A percentile compares a stretch with the other conserved stretches of the same genome.
Conservation (phyloP, 768 basidiomycete genomes). For the Boletus reticuloceps region DNA sequence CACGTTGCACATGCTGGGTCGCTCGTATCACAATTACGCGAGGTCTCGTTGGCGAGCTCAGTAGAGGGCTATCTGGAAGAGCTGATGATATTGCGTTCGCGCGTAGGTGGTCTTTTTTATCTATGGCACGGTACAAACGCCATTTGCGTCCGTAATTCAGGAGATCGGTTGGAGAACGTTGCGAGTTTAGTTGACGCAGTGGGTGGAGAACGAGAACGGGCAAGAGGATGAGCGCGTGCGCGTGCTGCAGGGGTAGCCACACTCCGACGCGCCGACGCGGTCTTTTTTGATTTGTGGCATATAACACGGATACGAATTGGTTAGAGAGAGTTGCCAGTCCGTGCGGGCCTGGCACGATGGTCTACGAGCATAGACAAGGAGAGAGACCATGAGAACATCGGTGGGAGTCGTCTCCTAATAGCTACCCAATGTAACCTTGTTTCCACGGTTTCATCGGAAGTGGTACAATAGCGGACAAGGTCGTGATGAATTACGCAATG, state of each 20-base stretch:
- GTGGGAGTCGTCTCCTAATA: too few relatives aligned
- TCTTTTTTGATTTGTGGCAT: conserved; percentile 15
- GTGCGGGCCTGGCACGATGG: neutral
- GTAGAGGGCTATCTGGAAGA: too few relatives aligned
- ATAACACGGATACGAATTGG: too few relatives aligned
- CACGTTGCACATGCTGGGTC: neutral
- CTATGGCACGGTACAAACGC: too few relatives aligned
- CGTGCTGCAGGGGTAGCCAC: neutral
- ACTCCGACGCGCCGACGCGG: conserved; percentile 6
- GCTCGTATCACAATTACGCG: conserved; percentile 5
- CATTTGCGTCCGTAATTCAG: too few relatives aligned
- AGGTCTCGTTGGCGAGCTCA: conserved; percentile 19
- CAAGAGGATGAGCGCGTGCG: too few relatives aligned
- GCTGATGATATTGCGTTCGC: too few relatives aligned
- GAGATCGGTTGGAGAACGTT: too few relatives aligned
- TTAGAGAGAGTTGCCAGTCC: neutral
- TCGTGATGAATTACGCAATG: neutral
- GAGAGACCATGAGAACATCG: neutral
- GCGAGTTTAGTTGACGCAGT: too few relatives aligned
- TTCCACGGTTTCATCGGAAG: conserved; percentile 8
- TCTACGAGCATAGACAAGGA: neutral
- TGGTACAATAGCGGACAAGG: neutral
- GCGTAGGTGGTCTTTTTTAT: too few relatives aligned
- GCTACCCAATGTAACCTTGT: neutral
- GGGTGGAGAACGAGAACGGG: too few relatives aligned